phyloP scores from a whole-genome alignment of 2,329 filamentous ascomycete species.

The Penicillium sumatraense region DNA sequence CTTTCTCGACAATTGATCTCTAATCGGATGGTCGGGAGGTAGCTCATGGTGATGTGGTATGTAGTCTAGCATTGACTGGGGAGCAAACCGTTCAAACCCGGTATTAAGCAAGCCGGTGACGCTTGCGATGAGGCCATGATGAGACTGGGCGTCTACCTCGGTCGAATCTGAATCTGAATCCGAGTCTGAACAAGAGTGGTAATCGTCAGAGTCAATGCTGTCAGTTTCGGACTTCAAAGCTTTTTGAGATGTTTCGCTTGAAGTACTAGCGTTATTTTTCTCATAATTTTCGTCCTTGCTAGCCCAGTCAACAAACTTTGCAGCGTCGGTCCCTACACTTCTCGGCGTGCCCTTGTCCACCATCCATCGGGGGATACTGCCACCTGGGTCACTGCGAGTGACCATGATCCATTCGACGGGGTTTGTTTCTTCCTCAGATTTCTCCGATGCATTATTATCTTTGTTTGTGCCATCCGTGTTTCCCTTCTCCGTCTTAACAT shows the following conservation, averaged over 20 bases:
- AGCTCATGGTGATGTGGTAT: slow-evolving; percentile 41
- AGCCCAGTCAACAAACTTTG: slow-evolving; percentile 83
- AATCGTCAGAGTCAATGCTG: slow-evolving; percentile 2
- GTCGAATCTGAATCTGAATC: slow-evolving; percentile 27
- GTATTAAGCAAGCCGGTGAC: slow-evolving; percentile 41
- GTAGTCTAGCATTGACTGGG: slow-evolving; percentile 55
- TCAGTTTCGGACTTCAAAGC: slow-evolving; percentile 1
- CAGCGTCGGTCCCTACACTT: slow-evolving; percentile 77
- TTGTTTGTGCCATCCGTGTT: not conserved
- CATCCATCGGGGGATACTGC: slow-evolving; percentile 85
- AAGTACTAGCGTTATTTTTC: slow-evolving; percentile 9
- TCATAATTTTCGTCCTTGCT: slow-evolving; percentile 54
- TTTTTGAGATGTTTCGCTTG: slow-evolving; percentile 12
- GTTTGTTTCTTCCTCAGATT: slow-evolving; percentile 57
- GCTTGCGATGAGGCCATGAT: slow-evolving; percentile 42
- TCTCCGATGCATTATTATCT: slow-evolving; percentile 22
- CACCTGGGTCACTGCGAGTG: slow-evolving; percentile 84
- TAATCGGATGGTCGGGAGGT: not conserved
- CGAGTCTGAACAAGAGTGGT: slow-evolving; percentile 14
- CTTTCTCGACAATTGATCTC: not conserved
- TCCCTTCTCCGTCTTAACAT: slow-evolving; percentile 38
- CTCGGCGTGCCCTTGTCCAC: slow-evolving; percentile 86
- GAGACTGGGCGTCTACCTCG: slow-evolving; percentile 27
- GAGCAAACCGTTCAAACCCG: slow-evolving; percentile 56
- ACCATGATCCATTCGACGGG: slow-evolving; percentile 93